These are phyloP conservation scores for Cyberlindnera suaveolens DNA, from an alignment of 805 yeast genomes.

Conservation along the genomic window DNA sequence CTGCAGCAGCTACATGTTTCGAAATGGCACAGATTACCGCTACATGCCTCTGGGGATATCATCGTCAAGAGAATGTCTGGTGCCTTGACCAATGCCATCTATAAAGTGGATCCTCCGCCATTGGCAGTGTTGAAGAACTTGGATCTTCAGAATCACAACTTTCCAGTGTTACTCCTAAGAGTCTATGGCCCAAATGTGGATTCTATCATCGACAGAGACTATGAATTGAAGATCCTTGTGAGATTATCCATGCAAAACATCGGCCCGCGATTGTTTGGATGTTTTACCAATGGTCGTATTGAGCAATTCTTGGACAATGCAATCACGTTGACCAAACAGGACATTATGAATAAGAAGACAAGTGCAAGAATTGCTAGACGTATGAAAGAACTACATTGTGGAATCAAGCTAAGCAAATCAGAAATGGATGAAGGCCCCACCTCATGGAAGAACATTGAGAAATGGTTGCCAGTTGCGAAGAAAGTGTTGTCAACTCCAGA, in stretches of 20 bases:
- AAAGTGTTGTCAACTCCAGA: constrained; percentile 36
- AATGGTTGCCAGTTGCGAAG: constrained; percentile 56
- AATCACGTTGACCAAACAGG: constrained; percentile 63
- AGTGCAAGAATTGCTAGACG: constrained; percentile 87
- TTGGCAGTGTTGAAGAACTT: constrained; percentile 28
- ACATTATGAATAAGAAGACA: constrained; percentile 68
- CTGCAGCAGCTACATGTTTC: constrained; percentile 59
- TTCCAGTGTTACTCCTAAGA: constrained; percentile 64
- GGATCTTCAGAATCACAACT: constrained; percentile 31
- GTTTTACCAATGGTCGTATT: constrained; percentile 86
- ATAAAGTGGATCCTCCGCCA: constrained; percentile 58
- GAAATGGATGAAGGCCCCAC: constrained; percentile 61
- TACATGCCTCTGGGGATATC: constrained; percentile 35
- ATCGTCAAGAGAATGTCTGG: constrained; percentile 71
- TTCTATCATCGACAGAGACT: constrained; percentile 77
- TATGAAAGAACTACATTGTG: constrained; percentile 89
- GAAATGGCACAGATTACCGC: constrained; percentile 60
- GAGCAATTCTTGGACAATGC: constrained; percentile 90
- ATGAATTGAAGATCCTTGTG: constrained; percentile 65
- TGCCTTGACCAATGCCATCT: constrained; percentile 89
- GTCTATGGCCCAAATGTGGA: constrained; percentile 88
- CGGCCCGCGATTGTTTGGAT: constrained; percentile 86
- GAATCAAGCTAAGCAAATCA: constrained; percentile 53
- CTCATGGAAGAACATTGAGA: constrained; percentile 61
- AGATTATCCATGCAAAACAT: constrained; percentile 72